phyloP scores from a whole-genome alignment of 2,329 filamentous ascomycete species.

The Pseudocercospora fijiensis region DNA sequence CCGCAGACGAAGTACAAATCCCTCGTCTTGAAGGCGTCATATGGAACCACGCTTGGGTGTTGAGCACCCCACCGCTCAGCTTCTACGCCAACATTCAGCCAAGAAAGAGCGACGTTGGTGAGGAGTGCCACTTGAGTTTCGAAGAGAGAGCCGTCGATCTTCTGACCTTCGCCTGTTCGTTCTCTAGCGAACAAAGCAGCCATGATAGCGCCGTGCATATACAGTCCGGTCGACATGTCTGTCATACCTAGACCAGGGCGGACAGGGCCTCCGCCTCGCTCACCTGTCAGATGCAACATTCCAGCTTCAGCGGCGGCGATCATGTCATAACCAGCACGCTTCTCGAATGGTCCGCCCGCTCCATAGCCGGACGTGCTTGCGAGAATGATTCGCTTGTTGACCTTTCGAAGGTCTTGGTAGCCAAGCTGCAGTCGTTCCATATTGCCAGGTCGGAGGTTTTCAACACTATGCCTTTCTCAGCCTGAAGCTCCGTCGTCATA shows the following conservation, averaged over 20 bases:
- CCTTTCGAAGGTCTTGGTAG: slow-evolving; percentile 40
- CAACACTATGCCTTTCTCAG: slow-evolving; percentile 31
- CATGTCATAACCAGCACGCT: slow-evolving; percentile 48
- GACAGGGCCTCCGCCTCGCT: slow-evolving; percentile 43
- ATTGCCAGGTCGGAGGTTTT: slow-evolving; percentile 48
- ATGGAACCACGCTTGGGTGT: slow-evolving; percentile 51
- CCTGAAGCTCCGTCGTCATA: background rate
- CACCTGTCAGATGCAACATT: slow-evolving; percentile 48
- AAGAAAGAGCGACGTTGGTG: slow-evolving; percentile 45
- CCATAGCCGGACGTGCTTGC: slow-evolving; percentile 49
- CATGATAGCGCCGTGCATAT: slow-evolving; percentile 48
- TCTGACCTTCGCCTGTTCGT: slow-evolving; percentile 44
- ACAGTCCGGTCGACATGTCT: slow-evolving; percentile 49
- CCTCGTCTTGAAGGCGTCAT: slow-evolving; percentile 46
- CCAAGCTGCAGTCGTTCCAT: slow-evolving; percentile 45
- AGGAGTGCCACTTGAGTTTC: slow-evolving; percentile 47
- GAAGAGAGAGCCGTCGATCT: slow-evolving; percentile 48
- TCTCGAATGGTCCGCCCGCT: slow-evolving; percentile 43
- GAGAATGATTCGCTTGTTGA: slow-evolving; percentile 45
- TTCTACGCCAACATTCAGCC: slow-evolving; percentile 44
- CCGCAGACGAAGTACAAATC: slow-evolving; percentile 29
- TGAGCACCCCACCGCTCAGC: slow-evolving; percentile 48
- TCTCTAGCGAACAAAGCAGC: slow-evolving; percentile 44
- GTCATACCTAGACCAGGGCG: slow-evolving; percentile 46
- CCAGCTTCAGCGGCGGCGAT: slow-evolving; percentile 49